These are phyloP conservation scores for Yamadazyma phyllophila DNA, from an alignment of 805 yeast species.

Conservation along the genomic window DNA sequence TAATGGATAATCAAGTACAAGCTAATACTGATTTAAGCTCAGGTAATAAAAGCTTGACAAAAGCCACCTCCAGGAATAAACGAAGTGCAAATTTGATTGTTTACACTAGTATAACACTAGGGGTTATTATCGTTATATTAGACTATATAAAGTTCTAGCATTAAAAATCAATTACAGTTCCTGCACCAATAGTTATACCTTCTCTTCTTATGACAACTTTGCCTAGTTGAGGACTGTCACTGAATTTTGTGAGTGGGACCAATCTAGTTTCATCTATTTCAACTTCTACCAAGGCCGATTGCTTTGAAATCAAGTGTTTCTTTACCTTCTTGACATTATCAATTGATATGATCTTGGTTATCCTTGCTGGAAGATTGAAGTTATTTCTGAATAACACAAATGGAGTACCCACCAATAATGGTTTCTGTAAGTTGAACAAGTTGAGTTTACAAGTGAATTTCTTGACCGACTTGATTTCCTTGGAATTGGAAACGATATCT, in stretches of 20 bases:
- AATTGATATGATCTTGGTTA: slow-evolving; percentile 43
- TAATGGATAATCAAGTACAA: slow-evolving; percentile 66
- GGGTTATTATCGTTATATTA: slow-evolving; percentile 32
- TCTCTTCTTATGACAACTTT: slow-evolving; percentile 68
- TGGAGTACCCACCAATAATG: slow-evolving; percentile 77
- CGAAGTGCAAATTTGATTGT: slow-evolving; percentile 37
- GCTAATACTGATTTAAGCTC: slow-evolving; percentile 60
- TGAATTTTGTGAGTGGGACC: slow-evolving; percentile 52
- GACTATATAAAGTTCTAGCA: slow-evolving; percentile 26
- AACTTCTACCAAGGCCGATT: slow-evolving; percentile 57
- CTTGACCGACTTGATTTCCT: slow-evolving; percentile 25
- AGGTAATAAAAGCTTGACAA: slow-evolving; percentile 69
- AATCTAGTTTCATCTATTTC: slow-evolving; percentile 46
- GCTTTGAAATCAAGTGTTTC: slow-evolving; percentile 59
- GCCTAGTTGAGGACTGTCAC: slow-evolving; percentile 53
- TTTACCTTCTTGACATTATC: slow-evolving; percentile 23
- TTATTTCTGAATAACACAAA: slow-evolving; percentile 76
- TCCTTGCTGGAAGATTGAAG: slow-evolving; percentile 65
- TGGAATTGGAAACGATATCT: slow-evolving; percentile 41
- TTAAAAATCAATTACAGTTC: slow-evolving; percentile 34
- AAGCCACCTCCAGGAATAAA: slow-evolving; percentile 67
- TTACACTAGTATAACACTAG: slow-evolving; percentile 32
- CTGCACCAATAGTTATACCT: slow-evolving; percentile 70
- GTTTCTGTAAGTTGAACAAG: slow-evolving; percentile 52
- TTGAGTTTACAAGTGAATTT: slow-evolving; percentile 27